Evolutionary conservation across 2,329 filamentous ascomycete species (phyloP).

Genomic region (Diaporthe sp.): DNA sequence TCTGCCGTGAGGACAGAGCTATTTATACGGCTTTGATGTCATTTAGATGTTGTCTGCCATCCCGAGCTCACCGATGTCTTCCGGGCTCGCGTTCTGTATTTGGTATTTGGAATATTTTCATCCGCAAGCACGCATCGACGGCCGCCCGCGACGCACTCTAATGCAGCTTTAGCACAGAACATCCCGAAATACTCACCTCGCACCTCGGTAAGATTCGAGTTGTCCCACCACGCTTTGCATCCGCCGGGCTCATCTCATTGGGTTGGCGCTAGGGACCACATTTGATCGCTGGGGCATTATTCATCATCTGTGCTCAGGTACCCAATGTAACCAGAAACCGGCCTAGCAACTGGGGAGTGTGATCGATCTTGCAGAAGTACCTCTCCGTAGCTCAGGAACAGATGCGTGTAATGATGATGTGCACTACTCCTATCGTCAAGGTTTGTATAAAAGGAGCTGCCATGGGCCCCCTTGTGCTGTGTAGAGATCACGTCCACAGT

Average conservation of each 20-base stretch:
- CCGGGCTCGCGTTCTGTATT: neutral
- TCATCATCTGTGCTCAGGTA: constrained; percentile 16
- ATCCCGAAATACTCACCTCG: neutral
- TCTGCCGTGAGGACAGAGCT: neutral
- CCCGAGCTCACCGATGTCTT: neutral
- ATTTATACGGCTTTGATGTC: neutral
- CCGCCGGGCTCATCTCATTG: constrained; percentile 1
- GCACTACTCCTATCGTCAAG: neutral
- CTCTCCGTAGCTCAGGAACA: neutral
- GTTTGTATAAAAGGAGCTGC: constrained; percentile 1
- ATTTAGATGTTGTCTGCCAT: neutral
- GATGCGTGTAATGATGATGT: constrained; percentile 10
- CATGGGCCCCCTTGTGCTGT: neutral
- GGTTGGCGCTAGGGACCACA: constrained; percentile 8
- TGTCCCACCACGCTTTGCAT: constrained; percentile 22
- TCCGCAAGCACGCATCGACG: neutral
- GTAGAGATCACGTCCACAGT: neutral
- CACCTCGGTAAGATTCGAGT: neutral
- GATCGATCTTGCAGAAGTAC: neutral
- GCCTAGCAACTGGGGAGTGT: neutral
- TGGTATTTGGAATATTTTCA: constrained; percentile 19
- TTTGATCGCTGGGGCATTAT: constrained; percentile 16
- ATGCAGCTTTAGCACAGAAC: neutral
- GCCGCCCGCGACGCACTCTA: neutral
- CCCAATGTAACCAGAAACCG: constrained; percentile 1